Conservation (phyloP, 352 stramenopile species). For the Phytophthora lateralis region DNA sequence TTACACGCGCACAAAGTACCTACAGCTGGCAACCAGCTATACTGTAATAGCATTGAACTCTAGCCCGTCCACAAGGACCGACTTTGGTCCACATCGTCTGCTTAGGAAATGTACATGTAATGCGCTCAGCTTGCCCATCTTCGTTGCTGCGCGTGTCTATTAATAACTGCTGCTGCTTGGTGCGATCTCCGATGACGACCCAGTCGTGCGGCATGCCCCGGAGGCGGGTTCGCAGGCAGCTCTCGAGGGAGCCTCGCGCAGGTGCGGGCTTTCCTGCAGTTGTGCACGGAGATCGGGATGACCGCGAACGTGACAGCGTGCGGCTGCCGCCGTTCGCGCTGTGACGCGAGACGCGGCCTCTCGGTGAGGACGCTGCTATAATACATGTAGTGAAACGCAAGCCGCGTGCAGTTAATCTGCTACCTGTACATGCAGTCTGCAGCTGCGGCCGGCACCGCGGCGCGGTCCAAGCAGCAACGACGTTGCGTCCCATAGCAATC, state of each 20-base stretch:
- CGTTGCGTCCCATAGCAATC: not conserved
- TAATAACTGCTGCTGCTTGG: not conserved
- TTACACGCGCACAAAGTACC: too few relatives aligned
- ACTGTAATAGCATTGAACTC: too few relatives aligned
- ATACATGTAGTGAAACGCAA: conserved; percentile 19
- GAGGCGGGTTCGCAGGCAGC: not conserved
- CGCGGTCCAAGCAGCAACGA: conserved; percentile 4
- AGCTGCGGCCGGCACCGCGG: conserved; percentile 11
- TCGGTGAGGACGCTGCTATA: conserved; percentile 3
- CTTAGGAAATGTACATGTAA: too few relatives aligned
- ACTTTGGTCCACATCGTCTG: too few relatives aligned
- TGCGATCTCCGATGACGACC: conserved; percentile 1
- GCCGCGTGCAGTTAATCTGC: conserved; percentile 1
- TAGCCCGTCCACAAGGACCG: not conserved
- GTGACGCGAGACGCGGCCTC: not conserved
- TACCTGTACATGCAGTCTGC: conserved; percentile 4
- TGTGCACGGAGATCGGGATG: not conserved
- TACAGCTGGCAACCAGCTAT: too few relatives aligned
- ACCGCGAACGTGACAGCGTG: not conserved
- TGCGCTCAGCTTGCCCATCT: too few relatives aligned
- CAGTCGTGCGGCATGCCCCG: too few relatives aligned
- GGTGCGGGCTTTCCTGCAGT: not conserved
- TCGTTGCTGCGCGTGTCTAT: not conserved
- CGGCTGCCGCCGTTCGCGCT: too few relatives aligned
- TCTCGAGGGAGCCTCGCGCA: conserved; percentile 5